Percentiles rank a stretch among this genome's conserved stretches.
Evolutionary conservation across 176 grass and related monocot species (phyloP).

Genomic region (Otatea glauca): DNA sequence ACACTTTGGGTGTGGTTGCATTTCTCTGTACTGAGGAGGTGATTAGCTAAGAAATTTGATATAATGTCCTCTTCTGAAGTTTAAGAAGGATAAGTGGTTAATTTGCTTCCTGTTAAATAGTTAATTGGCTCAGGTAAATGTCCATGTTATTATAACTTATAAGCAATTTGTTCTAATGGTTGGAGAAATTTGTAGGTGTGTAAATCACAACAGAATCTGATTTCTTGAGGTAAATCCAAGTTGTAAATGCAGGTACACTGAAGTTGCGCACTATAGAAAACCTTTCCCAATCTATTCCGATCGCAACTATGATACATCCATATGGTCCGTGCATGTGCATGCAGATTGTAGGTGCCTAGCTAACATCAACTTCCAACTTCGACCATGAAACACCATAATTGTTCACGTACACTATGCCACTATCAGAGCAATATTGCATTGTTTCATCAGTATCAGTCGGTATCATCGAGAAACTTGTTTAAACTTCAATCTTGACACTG

Average conservation of each 20-base stretch:
- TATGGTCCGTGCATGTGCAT: constrained; percentile 6
- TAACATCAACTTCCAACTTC: neutral
- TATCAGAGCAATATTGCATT: neutral
- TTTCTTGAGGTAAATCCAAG: neutral
- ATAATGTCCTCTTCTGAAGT: neutral
- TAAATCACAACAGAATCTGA: neutral
- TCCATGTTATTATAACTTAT: neutral
- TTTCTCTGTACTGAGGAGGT: constrained; percentile 12
- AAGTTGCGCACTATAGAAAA: neutral
- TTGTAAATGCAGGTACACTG: neutral
- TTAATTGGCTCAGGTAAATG: constrained; percentile 1
- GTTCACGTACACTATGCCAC: constrained; percentile 8
- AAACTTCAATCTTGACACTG: no score
- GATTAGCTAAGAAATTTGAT: constrained; percentile 4
- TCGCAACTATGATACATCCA: neutral
- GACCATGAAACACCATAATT: neutral
- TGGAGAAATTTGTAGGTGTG: neutral
- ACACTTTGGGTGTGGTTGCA: neutral
- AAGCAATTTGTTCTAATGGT: neutral
- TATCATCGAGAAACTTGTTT: neutral
- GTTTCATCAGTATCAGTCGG: neutral
- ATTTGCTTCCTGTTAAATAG: neutral
- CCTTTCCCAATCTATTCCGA: neutral
- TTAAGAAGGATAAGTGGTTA: neutral
- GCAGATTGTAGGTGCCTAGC: neutral